These are phyloP conservation scores for Hyphopichia buzzinii DNA, from an alignment of 1,139 yeast genomes.

Conservation along the genomic window DNA sequence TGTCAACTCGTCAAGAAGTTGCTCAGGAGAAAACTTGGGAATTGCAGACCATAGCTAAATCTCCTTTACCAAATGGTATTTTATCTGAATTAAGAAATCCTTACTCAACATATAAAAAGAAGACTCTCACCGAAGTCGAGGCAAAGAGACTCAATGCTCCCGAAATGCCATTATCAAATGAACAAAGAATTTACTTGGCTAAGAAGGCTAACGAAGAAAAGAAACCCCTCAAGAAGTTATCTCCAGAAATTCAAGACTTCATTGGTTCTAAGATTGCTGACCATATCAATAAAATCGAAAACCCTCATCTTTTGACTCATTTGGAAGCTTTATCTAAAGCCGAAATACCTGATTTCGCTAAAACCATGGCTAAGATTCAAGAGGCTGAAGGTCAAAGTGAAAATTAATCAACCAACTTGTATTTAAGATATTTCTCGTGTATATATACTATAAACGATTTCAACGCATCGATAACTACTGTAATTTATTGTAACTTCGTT, in stretches of 20 bases:
- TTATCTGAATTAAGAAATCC: constrained; percentile 73
- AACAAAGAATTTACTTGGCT: constrained; percentile 60
- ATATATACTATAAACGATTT: constrained; percentile 3
- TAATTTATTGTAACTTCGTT: background rate
- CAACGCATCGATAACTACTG: background rate
- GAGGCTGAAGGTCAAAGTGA: constrained; percentile 1
- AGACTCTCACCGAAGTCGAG: constrained; percentile 57
- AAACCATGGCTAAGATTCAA: constrained; percentile 23
- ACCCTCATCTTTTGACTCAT: constrained; percentile 37
- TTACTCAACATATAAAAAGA: constrained; percentile 56
- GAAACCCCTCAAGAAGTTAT: constrained; percentile 48
- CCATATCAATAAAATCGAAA: constrained; percentile 44
- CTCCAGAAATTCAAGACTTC: constrained; percentile 64
- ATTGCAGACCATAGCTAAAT: constrained; percentile 62
- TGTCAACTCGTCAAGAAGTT: constrained; percentile 55
- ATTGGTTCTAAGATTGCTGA: constrained; percentile 69
- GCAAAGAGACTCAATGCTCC: constrained; percentile 67
- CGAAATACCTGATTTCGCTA: constrained; percentile 30
- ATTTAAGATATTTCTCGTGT: constrained; percentile 2
- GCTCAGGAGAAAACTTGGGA: constrained; percentile 75
- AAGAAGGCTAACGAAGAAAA: constrained; percentile 52
- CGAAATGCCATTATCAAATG: constrained; percentile 71
- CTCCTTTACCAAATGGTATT: constrained; percentile 70
- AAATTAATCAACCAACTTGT: background rate
- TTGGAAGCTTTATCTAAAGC: constrained; percentile 38